These are phyloP conservation scores for Plasmodium fragile DNA, from an alignment of 169 alveolate species.

Conservation along the genomic window DNA sequence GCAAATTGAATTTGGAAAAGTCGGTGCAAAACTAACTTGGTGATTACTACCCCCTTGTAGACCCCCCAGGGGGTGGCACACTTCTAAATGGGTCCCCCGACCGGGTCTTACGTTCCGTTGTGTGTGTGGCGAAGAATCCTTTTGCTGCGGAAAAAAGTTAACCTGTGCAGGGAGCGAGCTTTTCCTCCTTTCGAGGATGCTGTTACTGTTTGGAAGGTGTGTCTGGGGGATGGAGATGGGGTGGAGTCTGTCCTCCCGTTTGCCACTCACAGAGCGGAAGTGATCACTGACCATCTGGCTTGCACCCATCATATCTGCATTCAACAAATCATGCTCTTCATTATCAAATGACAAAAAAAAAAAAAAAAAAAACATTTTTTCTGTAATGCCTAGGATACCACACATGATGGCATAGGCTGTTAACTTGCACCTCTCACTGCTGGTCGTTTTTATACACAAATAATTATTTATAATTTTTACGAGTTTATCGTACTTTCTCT, in stretches of 20 bases:
- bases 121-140: not conserved
- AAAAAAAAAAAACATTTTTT: slow-evolving; percentile 52
- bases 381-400: slow-evolving; percentile 64
- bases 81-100: not conserved
- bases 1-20: not conserved
- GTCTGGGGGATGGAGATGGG: not conserved
- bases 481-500: slow-evolving; percentile 20
- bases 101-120: not conserved
- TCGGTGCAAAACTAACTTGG: not conserved
- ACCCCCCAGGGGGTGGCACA: not conserved
- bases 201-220: not conserved
- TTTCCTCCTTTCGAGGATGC: slow-evolving; percentile 3
- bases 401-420: slow-evolving; percentile 75
- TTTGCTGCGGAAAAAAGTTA: not conserved
- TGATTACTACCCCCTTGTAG: not conserved
- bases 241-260: not conserved
- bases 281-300: not conserved
- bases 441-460: slow-evolving; percentile 56
- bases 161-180: not conserved
- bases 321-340: not conserved
- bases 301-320: not conserved
- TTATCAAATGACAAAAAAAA: slow-evolving; percentile 19
- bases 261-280: not conserved
- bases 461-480: slow-evolving; percentile 29
- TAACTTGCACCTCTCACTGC: slow-evolving; percentile 65